These are phyloP conservation scores for Alnus glutinosa DNA, from an alignment of 306 rosid species.

Conservation along the genomic window DNA sequence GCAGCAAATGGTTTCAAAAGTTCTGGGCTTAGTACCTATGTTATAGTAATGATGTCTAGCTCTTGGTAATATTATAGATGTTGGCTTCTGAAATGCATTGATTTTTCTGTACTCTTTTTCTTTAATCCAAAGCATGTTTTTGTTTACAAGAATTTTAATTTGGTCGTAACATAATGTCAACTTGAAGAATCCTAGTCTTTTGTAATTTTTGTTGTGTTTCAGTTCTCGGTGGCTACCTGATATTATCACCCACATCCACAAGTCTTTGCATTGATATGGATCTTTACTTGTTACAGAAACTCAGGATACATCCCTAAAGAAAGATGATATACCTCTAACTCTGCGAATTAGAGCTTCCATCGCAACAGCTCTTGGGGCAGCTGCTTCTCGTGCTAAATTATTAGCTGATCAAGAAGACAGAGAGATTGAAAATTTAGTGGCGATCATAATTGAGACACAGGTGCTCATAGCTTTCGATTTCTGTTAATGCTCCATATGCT, in stretches of 20 bases:
- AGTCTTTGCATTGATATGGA: background rate
- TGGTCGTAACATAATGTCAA: background rate
- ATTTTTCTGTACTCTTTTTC: slow-evolving; percentile 5
- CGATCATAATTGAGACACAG: slow-evolving; percentile 82
- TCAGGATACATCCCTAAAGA: slow-evolving; percentile 33
- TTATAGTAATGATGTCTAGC: background rate
- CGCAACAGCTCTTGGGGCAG: slow-evolving; percentile 92
- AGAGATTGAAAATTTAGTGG: slow-evolving; percentile 76
- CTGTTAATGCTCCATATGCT: background rate
- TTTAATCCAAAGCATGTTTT: background rate
- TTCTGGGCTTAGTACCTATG: background rate
- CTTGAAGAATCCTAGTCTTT: background rate
- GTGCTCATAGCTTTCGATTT: slow-evolving; percentile 35
- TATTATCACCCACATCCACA: background rate
- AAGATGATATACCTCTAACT: slow-evolving; percentile 58
- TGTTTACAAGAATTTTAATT: background rate
- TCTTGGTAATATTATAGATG: background rate
- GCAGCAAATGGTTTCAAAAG: slow-evolving; percentile 18
- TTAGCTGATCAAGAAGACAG: slow-evolving; percentile 91
- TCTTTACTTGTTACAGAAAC: slow-evolving; percentile 37
- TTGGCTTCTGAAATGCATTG: slow-evolving; percentile 5
- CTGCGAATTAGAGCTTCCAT: slow-evolving; percentile 73
- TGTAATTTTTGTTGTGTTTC: background rate
- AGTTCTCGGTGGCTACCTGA: background rate
- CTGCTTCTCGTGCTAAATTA: slow-evolving; percentile 86